Evolutionary conservation across 306 rosid genomes (phyloP).

Genomic region (Inga oerstediana): DNA sequence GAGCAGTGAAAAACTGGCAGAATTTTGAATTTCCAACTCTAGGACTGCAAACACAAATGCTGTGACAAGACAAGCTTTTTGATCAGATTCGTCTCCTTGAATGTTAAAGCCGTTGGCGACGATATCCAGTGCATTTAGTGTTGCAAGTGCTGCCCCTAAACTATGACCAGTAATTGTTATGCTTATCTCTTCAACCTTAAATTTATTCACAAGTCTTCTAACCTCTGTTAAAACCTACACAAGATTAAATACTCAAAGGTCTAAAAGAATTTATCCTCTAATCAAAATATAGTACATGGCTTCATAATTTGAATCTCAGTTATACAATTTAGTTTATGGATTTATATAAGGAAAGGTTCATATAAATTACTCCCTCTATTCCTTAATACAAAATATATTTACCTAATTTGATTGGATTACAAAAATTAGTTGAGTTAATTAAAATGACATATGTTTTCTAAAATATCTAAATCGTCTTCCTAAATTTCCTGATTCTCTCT

Average conservation of each 20-base stretch:
- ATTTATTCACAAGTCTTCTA: constrained; percentile 46
- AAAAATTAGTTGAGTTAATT: too few species aligned
- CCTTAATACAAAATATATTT: too few species aligned
- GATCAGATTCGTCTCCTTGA: constrained; percentile 25
- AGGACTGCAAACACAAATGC: constrained; percentile 63
- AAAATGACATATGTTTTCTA: too few species aligned
- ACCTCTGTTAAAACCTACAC: constrained; percentile 58
- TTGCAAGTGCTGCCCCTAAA: constrained; percentile 76
- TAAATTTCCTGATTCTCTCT: too few species aligned
- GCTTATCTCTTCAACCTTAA: constrained; percentile 69
- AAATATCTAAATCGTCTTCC: too few species aligned
- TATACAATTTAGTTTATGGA: too few species aligned
- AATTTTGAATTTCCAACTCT: constrained; percentile 57
- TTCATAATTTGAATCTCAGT: too few species aligned
- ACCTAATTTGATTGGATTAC: too few species aligned
- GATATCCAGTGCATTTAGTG: constrained; percentile 62
- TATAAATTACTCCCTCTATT: too few species aligned
- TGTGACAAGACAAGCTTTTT: constrained; percentile 56
- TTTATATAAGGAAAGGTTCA: too few species aligned
- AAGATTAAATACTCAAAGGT: not conserved
- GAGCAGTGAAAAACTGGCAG: constrained; percentile 37
- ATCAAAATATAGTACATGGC: not conserved
- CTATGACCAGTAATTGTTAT: constrained; percentile 73
- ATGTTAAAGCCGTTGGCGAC: constrained; percentile 50
- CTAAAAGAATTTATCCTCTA: not conserved